Conservation (phyloP, 1,139 yeast genomes). For the Candida sanyaensis region DNA sequence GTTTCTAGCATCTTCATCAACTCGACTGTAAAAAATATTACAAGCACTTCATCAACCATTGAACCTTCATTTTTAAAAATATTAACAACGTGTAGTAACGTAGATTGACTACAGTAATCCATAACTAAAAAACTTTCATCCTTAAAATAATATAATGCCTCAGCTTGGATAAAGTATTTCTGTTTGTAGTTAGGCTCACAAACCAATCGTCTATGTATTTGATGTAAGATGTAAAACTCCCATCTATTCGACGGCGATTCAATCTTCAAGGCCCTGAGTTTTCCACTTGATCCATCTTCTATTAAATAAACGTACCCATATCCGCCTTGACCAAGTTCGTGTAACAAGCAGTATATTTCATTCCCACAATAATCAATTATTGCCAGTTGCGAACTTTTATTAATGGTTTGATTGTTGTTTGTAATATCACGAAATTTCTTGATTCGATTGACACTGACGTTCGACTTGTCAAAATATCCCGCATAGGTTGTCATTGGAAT, state of each 20-base stretch:
- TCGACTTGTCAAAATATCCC: constrained; percentile 27
- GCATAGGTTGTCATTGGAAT: constrained; percentile 29
- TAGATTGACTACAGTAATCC: constrained; percentile 74
- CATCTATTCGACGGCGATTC: constrained; percentile 73
- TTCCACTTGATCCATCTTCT: constrained; percentile 58
- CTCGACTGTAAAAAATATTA: constrained; percentile 65
- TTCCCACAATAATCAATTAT: constrained; percentile 52
- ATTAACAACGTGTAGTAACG: constrained; percentile 73
- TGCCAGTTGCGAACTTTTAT: constrained; percentile 41
- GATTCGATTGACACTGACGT: constrained; percentile 16
- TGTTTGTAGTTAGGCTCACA: constrained; percentile 3
- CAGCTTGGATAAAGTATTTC: constrained; percentile 39
- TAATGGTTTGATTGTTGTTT: constrained; percentile 30
- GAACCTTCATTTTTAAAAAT: constrained; percentile 31
- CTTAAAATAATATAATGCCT: constrained; percentile 54
- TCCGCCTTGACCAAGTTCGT: constrained; percentile 77
- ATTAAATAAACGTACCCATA: constrained; percentile 78
- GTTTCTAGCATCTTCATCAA: constrained; percentile 59
- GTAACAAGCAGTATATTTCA: constrained; percentile 56
- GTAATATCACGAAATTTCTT: constrained; percentile 37
- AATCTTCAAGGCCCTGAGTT: constrained; percentile 67
- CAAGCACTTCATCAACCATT: constrained; percentile 60
- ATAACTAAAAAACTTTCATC: constrained; percentile 79
- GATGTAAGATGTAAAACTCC: constrained; percentile 77
- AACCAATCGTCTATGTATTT: constrained; percentile 44